Evolutionary conservation across 176 grass and related monocot species (phyloP), one percentile per base, ranked within the genome.

Genomic region (Oryza meridionalis): DNA sequence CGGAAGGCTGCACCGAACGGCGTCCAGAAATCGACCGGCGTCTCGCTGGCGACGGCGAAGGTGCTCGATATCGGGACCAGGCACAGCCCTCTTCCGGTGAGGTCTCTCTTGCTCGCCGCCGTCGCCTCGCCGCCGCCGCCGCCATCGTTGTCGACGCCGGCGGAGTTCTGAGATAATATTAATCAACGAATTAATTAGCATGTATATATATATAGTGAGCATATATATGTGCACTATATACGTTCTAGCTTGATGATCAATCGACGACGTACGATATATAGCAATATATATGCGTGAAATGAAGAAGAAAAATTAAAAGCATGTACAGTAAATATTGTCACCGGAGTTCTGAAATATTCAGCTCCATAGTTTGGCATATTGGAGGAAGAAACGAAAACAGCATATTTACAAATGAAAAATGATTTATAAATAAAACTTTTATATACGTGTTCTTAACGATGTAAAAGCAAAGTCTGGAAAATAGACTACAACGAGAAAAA

Each of bases 51-150:
- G 77, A 94, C 96, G 4, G 87, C 91, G 33, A 92, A 94, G 35
- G 91, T 98, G 91, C 93, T 94, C 0, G 93, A 87, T 68, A 98
- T 89, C 1, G 96, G 96, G 21, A 98, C 89, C 7, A 98, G 90
- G 84, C 96, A 98, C 14, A 98, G 45, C 43, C 96, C 96, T 88
- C 91, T 87, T 59, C 85, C 86, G 17, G 50, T 85, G 27, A 98
- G 91, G 35, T 86, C 87, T 65, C 78, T 69, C 42, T 84, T 90
- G 31, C 61, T 10, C 38, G 62, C 90, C n/a, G 70, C 87, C 35
- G 80, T 13, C 16, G 69, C 58, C 69, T 83, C n/a, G 25, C 35
- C 84, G 0, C 87, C 82, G 0, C 87, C 82, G 21, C 67, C 17
- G 7, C 86, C 89, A 10, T 24, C 58, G 7, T 1, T 74, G 72